Conservation (phyloP, 2,329 filamentous ascomycete species). For the Aspergillus oerlinghausenensis region DNA sequence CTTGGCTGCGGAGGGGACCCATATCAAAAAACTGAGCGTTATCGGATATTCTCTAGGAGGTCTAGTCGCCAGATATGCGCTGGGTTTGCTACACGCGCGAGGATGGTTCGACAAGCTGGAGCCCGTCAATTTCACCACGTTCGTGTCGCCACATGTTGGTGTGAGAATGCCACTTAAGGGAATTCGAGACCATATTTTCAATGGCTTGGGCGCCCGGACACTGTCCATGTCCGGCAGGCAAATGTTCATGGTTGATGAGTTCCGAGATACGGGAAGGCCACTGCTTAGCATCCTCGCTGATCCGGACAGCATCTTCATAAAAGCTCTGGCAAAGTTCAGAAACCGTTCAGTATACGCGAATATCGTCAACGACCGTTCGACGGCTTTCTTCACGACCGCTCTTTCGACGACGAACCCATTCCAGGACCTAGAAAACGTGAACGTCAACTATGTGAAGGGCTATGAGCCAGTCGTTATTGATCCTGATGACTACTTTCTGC, state of each 20-base stretch:
- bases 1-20: constrained; percentile 58
- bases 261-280: constrained; percentile 76
- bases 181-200: constrained; percentile 66
- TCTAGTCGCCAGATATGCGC: constrained; percentile 76
- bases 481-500: constrained; percentile 26
- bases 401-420: constrained; percentile 78
- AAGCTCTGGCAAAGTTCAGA: constrained; percentile 70
- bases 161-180: constrained; percentile 66
- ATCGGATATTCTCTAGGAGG: constrained; percentile 89
- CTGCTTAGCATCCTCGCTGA: constrained; percentile 79
- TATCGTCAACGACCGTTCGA: constrained; percentile 77
- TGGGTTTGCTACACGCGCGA: constrained; percentile 76
- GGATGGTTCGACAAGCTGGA: constrained; percentile 74
- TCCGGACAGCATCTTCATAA: constrained; percentile 78
- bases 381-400: constrained; percentile 75
- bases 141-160: constrained; percentile 80
- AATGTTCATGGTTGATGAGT: constrained; percentile 80
- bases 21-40: constrained; percentile 77
- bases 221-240: constrained; percentile 81
- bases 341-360: constrained; percentile 78
- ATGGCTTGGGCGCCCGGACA: constrained; percentile 75
- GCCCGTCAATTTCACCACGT: constrained; percentile 91
- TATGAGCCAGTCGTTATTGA: constrained; percentile 75
- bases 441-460: constrained; percentile 68
- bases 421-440: constrained; percentile 60